Conservation (phyloP, 1,284 basidiomycete genomes). For the Sutorius eximius region DNA sequence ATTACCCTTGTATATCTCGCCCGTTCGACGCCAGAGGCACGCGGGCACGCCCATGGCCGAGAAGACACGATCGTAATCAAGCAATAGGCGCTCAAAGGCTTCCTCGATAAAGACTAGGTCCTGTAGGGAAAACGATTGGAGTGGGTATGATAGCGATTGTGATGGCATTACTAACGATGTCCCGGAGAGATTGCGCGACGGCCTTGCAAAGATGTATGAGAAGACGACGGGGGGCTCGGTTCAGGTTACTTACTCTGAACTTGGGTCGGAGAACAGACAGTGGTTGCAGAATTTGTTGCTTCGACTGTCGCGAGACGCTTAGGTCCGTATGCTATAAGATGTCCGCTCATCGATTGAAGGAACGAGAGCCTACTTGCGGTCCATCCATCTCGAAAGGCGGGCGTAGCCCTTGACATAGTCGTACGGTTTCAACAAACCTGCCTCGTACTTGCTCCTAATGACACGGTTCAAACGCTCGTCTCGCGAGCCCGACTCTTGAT, state of each 20-base stretch:
- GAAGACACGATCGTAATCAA: slow-evolving; percentile 96
- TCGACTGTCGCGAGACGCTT: slow-evolving; percentile 86
- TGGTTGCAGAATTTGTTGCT: slow-evolving; percentile 87
- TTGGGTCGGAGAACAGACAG: slow-evolving; percentile 91
- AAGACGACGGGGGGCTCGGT: background rate
- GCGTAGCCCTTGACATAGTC: slow-evolving; percentile 96
- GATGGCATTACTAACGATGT: slow-evolving; percentile 58
- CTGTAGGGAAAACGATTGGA: slow-evolving; percentile 33
- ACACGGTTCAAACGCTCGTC: slow-evolving; percentile 90
- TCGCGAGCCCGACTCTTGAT: slow-evolving; percentile 89
- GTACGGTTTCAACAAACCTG: slow-evolving; percentile 91
- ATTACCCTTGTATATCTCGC: slow-evolving; percentile 98
- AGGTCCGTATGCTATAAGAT: background rate
- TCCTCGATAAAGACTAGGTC: slow-evolving; percentile 98
- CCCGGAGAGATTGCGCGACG: slow-evolving; percentile 86
- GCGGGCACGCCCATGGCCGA: slow-evolving; percentile 95
- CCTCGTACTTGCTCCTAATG: slow-evolving; percentile 96
- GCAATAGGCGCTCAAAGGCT: slow-evolving; percentile 91
- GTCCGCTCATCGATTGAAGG: background rate
- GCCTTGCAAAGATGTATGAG: slow-evolving; percentile 51
- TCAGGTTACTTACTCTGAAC: slow-evolving; percentile 64
- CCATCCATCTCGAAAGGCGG: slow-evolving; percentile 91
- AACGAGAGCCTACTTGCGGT: slow-evolving; percentile 64
- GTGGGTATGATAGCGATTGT: background rate
- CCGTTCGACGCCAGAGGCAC: slow-evolving; percentile 94